Evolutionary conservation across 495 filamentous ascomycete genomes (phyloP), one percentile per base, ranked within the genome.

Genomic region (Endocarpon pusillum): DNA sequence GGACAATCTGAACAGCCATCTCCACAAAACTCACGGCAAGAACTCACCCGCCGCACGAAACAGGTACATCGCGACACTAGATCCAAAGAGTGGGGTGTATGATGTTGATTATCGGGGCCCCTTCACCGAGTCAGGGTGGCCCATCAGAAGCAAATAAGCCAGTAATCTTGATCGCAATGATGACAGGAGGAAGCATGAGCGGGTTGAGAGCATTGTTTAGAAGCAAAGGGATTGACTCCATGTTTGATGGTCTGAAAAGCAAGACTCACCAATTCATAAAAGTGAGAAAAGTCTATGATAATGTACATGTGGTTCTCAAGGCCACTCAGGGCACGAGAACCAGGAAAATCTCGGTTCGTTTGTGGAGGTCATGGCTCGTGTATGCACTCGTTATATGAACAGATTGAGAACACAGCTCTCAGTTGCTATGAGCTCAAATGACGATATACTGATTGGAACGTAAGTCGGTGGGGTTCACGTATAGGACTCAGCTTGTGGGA

Each of bases 1-100:
- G 19, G 61, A 65, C 34, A 65, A 65, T 40, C 53, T 65, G 19
- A 65, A 62, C 19, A 58, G 58, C 3, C 61, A 65, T 34, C 62
- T 60, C 25, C 59, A 56, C 22, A 65, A 60, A 45, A 62, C 59
- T 31, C 61, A 63, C 52, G 28, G 28, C 28, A 31, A 15, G 12
- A 63, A 56, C 47, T 62, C 62, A 44, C 56, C 56, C 1, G 61
- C 58, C 31, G 59, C 58, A 3, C 58, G 61, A 19, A 63, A 62
- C 27, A 52, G 58, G 25, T 64, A 64, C 25, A 59, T 64, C 1
- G 57, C 60, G 7, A 64, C 60, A 5, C 47, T 62, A 18, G 60
- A 64, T 34, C 55, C 60, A 19, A 53, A 45, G n/a, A 62, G 58
- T 20, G 52, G 45, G 4, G 58, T 61, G 34, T 64, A 51, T 29